Evolutionary conservation across 441 rosid genomes (phyloP), one percentile per base, ranked within the genome.

Genomic region (Erodium texanum): DNA sequence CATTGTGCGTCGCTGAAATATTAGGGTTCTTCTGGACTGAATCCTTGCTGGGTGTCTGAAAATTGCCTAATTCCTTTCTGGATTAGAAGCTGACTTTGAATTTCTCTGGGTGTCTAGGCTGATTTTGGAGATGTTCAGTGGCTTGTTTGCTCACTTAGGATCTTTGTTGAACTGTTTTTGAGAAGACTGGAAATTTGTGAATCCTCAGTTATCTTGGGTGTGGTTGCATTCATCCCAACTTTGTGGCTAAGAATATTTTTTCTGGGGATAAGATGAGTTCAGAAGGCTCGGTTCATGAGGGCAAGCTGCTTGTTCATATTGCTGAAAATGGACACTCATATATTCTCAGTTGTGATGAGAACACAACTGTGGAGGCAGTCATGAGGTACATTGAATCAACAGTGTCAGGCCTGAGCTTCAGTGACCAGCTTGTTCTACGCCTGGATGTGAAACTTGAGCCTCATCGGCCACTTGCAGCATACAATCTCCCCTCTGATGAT

Each of bases 251-350:
- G 66, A 75, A 66, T 73, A 77, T 56, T 69, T 52, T 67, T 70
- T 69, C 68, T 41, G 34, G 66, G 75, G 75, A 66, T 77, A 85
- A 71, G 80, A 95, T 92, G 98, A 92, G 89, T 82, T 87, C 83
- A 59, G 84, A 78, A 71, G 82, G 74, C 62, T 81, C 75, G 23
- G 81, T 84, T 78, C 81, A 77, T 63, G 82, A 69, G 43, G 89
- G 81, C 66, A 95, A 86, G 83, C 96, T 95, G 76, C 72, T 85
- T 71, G 92, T 95, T 65, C 92, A 87, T 73, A 74, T 89, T 74
- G 92, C 99, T 22, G 97, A 95, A 76, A 86, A 89, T 77, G 99
- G 99, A 11, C 91, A 72, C 71, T 87, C 97, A 3, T 85, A 81
- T 73, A 87, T 80, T 75, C 84, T 92, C 45, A 84, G 85, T 11